Conservation (phyloP, 768 basidiomycete genomes). For the Tylopilus rubrobrunneus region DNA sequence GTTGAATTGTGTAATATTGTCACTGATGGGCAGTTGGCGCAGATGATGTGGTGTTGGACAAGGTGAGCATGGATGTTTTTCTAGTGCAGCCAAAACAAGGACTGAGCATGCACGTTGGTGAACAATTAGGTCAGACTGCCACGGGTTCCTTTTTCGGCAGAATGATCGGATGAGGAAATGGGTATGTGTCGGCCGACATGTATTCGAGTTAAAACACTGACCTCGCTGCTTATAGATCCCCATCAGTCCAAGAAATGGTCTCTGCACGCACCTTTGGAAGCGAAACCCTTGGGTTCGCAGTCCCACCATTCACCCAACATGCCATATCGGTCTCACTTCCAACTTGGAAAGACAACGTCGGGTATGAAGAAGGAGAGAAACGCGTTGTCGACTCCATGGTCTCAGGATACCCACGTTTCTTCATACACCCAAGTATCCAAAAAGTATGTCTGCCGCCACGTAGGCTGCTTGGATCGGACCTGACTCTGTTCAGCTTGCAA, state of each 20-base stretch:
- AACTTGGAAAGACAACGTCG: slow-evolving; percentile 88
- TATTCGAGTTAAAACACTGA: no score
- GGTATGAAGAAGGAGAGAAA: slow-evolving; percentile 85
- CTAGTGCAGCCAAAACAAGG: neutral
- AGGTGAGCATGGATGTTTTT: neutral
- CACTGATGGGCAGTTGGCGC: neutral
- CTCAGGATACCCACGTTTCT: slow-evolving; percentile 92
- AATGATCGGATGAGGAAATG: no score
- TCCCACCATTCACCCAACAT: slow-evolving; percentile 73
- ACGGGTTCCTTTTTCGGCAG: neutral
- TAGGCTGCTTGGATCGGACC: neutral
- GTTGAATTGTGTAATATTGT: neutral
- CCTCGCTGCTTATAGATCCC: no score
- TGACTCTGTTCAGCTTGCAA: slow-evolving; percentile 56
- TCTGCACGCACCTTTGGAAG: neutral
- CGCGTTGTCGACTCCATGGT: slow-evolving; percentile 78
- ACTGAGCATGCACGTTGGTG: neutral
- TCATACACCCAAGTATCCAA: slow-evolving; percentile 80
- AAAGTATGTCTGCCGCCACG: slow-evolving; percentile 52
- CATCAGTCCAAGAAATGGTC: slow-evolving; percentile 1
- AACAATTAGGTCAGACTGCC: no score
- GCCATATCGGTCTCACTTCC: slow-evolving; percentile 95
- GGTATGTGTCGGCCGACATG: no score
- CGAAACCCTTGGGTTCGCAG: slow-evolving; percentile 41
- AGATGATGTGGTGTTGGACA: neutral